phyloP scores from a whole-genome alignment of 768 basidiomycete species.

The Leccinellum rugosiceps region DNA sequence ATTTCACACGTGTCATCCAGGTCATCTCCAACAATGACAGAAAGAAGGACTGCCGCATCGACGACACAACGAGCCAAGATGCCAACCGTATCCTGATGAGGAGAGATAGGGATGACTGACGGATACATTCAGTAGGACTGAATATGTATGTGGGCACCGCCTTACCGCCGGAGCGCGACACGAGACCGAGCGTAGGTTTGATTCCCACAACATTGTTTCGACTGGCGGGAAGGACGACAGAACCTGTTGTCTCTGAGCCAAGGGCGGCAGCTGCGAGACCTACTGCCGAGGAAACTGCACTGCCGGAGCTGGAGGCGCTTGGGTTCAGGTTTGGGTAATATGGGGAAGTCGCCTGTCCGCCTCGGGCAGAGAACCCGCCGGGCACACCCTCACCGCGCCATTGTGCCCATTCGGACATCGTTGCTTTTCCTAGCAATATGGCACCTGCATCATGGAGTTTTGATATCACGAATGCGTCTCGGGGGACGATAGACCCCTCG shows the following conservation, averaged over 20 bases:
- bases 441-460: conserved; percentile 33
- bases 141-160: neutral
- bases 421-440: conserved; percentile 42
- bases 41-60: conserved; percentile 38
- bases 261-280: conserved; percentile 43
- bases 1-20: conserved; percentile 35
- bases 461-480: conserved; percentile 33
- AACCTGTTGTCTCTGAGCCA: conserved; percentile 49
- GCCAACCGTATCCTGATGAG: conserved; percentile 40
- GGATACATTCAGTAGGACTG: neutral
- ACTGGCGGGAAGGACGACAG: conserved; percentile 42
- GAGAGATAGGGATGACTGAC: conserved; percentile 46
- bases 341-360: conserved; percentile 41
- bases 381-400: conserved; percentile 36
- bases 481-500: conserved; percentile 36
- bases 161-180: conserved; percentile 38
- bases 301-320: conserved; percentile 41
- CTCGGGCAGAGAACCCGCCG: conserved; percentile 44
- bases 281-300: conserved; percentile 41
- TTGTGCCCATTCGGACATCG: conserved; percentile 42
- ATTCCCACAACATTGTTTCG: conserved; percentile 44
- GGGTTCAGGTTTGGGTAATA: conserved; percentile 43
- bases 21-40: conserved; percentile 43
- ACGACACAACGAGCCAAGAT: conserved; percentile 36
- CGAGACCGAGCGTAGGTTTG: conserved; percentile 42